Base-by-base conservation (phyloP, 352 stramenopile species). In the Pythium brassicae region DNA sequence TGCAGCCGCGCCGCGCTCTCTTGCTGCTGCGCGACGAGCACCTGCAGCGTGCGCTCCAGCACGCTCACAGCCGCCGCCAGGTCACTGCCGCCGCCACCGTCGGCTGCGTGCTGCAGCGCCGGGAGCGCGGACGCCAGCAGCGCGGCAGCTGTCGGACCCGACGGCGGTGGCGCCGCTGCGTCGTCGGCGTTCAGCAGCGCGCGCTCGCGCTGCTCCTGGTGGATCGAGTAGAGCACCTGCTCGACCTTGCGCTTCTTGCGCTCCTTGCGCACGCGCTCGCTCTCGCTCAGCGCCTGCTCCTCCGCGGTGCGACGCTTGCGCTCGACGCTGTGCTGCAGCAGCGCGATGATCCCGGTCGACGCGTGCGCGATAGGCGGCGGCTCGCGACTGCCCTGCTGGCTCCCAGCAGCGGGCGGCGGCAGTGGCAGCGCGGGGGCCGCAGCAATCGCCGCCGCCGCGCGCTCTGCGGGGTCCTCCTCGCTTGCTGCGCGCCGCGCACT, bases 201-300 rank as follows among this genome's bases (percentile, higher is more conserved):
- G 7, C 72, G 65, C 51, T 84, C 74, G 12, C 67, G 71, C 40
- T 77, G 65, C 51, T 77, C 65, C 48, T 70, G 65, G 54, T 85
- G 74, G 43, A 82, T 80, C 22, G 74, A 75, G 34, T 68, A 59
- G 27, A 85, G 52, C 29, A 66, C 68, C 42, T 80, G 72, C 60
- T 85, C 74, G 72, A 80, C 78, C 54, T 82, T 82, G 23, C 69
- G 62, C 60, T 85, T 85, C 62, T 85, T 85, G 32, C 74, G 67
- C 50, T 85, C 74, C 29, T 71, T 81, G 3, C 74, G 67, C 25
- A 85, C 74, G 37, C 74, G 74, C 53, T 70, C 72, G 53, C 70
- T 85, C 55, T 85, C 74, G 42, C 73, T 77, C 48, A 82, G 53
- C 55, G 72, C 62, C 44, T 76, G 67, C 60, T 79, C 71, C 37